These are phyloP conservation scores for Diplodia seriata DNA, from an alignment of 2,329 filamentous ascomycete species.

Conservation along the genomic window DNA sequence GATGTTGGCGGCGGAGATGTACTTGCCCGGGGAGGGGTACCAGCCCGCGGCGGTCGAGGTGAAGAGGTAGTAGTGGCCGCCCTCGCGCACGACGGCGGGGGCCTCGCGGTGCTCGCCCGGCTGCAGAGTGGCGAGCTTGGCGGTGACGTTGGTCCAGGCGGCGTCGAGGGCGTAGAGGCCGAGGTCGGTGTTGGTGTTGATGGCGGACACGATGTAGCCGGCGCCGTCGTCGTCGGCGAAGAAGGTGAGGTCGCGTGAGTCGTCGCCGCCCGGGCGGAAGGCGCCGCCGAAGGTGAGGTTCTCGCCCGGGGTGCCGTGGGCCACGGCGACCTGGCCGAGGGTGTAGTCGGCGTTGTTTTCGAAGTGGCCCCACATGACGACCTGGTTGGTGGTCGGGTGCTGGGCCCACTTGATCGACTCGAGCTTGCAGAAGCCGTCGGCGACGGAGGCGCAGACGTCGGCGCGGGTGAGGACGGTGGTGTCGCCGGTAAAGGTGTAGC, in stretches of 20 bases:
- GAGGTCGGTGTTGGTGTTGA: slow-evolving; percentile 37
- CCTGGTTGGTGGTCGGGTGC: slow-evolving; percentile 33
- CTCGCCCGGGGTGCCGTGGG: slow-evolving; percentile 34
- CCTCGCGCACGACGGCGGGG: slow-evolving; percentile 35
- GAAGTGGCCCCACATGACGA: slow-evolving; percentile 38
- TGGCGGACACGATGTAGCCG: slow-evolving; percentile 35
- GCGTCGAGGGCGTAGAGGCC: slow-evolving; percentile 37
- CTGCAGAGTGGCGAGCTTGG: slow-evolving; percentile 34
- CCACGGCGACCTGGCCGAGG: slow-evolving; percentile 37
- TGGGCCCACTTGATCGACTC: slow-evolving; percentile 34
- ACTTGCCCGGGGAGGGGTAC: slow-evolving; percentile 35
- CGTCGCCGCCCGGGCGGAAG: slow-evolving; percentile 35
- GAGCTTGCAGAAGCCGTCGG: slow-evolving; percentile 35
- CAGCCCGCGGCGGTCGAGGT: slow-evolving; percentile 36
- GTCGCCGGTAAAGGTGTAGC: slow-evolving; percentile 36
- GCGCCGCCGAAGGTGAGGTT: slow-evolving; percentile 35
- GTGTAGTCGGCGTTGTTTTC: slow-evolving; percentile 35
- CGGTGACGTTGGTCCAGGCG: slow-evolving; percentile 35
- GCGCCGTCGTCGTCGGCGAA: slow-evolving; percentile 35
- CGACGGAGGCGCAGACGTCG: slow-evolving; percentile 1
- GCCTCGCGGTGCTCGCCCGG: slow-evolving; percentile 34
- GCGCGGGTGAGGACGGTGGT: slow-evolving; percentile 31
- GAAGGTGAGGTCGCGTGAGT: slow-evolving; percentile 37
- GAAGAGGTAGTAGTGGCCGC: slow-evolving; percentile 36
- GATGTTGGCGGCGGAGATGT: not conserved